Conservation (phyloP, 2,329 filamentous ascomycete genomes). For the Alternaria ventricosa region DNA sequence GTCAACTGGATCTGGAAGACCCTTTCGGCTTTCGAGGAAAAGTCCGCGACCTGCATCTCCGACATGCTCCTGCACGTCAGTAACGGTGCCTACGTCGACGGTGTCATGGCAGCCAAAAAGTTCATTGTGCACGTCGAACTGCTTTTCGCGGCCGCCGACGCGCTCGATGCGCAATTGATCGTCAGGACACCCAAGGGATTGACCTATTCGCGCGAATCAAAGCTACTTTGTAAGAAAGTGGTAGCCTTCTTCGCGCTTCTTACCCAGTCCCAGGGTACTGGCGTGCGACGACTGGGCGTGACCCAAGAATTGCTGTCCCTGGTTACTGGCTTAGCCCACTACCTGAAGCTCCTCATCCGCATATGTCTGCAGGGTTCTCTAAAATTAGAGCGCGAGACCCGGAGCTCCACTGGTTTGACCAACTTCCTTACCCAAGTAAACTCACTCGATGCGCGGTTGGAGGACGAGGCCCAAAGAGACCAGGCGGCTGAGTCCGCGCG, state of each 20-base stretch:
- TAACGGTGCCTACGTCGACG: conserved; percentile 95
- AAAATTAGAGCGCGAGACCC: conserved; percentile 85
- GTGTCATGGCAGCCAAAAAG: conserved; percentile 90
- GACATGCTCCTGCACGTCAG: conserved; percentile 99
- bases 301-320: conserved; percentile 98
- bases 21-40: conserved; percentile 95
- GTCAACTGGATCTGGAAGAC: conserved; percentile 99
- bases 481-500: conserved; percentile 50
- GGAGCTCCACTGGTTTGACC: conserved; percentile 75
- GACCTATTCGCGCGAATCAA: conserved; percentile 93
- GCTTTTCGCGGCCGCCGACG: conserved; percentile 86
- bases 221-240: conserved; percentile 99
- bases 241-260: conserved; percentile 96
- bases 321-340: conserved; percentile 94
- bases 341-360: conserved; percentile 94
- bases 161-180: conserved; percentile 76
- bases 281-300: conserved; percentile 88
- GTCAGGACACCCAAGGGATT: conserved; percentile 77
- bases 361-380: conserved; percentile 95
- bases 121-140: conserved; percentile 98
- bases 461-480: conserved; percentile 49
- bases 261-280: conserved; percentile 91
- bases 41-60: conserved; percentile 95
- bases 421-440: conserved; percentile 83
- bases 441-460: conserved; percentile 69